phyloP scores from a whole-genome alignment of 345 rosid genomes.

The Reutealis trisperma region DNA sequence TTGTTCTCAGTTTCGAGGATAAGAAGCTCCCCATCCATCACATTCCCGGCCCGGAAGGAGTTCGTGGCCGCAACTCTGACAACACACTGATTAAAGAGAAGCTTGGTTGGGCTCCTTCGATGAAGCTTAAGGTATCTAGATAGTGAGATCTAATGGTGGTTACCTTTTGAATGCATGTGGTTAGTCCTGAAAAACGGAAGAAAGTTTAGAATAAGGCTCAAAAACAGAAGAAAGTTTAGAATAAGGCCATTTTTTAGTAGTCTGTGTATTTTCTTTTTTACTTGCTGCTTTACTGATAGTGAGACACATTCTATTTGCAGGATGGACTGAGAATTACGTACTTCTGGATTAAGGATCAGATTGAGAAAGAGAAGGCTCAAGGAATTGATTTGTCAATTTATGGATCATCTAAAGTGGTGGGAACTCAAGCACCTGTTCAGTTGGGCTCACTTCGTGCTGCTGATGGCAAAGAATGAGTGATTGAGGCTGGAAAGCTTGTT shows the following conservation, averaged over 20 bases:
- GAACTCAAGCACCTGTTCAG: conserved; percentile 98
- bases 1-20: conserved; percentile 84
- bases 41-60: conserved; percentile 99
- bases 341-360: conserved; percentile 94
- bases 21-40: conserved; percentile 90
- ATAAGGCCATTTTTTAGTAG: not conserved
- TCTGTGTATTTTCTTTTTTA: not conserved
- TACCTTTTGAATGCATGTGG: not conserved
- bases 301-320: conserved; percentile 35
- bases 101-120: conserved; percentile 99
- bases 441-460: conserved; percentile 92
- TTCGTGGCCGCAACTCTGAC: conserved; percentile 98
- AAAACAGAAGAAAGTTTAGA: not conserved
- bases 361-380: conserved; percentile 84
- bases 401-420: conserved; percentile 95
- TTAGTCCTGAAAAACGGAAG: not conserved
- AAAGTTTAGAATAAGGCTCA: not conserved
- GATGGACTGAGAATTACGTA: conserved; percentile 92
- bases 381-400: conserved; percentile 77
- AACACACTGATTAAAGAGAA: conserved; percentile 93
- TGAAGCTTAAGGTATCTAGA: conserved; percentile 78
- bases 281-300: not conserved
- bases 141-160: not conserved
- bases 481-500: not conserved
- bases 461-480: conserved; percentile 78